Evolutionary conservation across 306 rosid genomes (phyloP), one percentile per base, ranked within the genome.

Genomic region (cucumber (Cucumis sativus)): DNA sequence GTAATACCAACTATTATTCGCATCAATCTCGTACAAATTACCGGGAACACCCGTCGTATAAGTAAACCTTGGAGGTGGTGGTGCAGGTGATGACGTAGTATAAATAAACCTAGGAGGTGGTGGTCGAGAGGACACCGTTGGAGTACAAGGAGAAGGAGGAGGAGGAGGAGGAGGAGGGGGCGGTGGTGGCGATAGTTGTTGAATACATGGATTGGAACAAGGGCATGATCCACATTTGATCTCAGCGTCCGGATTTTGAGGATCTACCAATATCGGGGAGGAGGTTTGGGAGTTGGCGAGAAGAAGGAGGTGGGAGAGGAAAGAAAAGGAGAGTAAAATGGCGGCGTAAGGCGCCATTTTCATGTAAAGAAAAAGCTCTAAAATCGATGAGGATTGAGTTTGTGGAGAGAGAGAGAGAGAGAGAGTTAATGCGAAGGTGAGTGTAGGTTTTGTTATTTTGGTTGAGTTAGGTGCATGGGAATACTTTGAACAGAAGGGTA

Each of bases 181-280:
- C 30, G 30, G 30, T 28, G 30, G 30, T 3, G 30, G 30, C 3
- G 30, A 28, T 28, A 28, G 30, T 28, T 28, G 30, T 28, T 28
- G 30, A 28, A 28, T 28, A 28, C 97, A 95, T 10, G 95, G 85
- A 65, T 81, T 79, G 16, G 77, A 81, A 77, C 97, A 94, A 81
- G 93, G 95, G 82, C 96, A 92, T 37, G 95, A 68, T 69, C 93
- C 97, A 76, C 98, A 95, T 67, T 90, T 95, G 30, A 95, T 82
- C 62, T 83, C 90, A 1, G 82, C 54, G 57, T 84, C 39, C 62
- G 80, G 16, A 69, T 86, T 81, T 6, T 60, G 83, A 45, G 58
- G 49, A 39, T 41, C 55, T 5, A 33, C 18, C 39, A 63, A 16
- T 77, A 23, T 74, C 33, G 80, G 57, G 78, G 84, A 33, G 54